A percentile compares a stretch with the other conserved stretches of the same genome.
Evolutionary conservation across 1,284 basidiomycete species (phyloP).

Genomic region (Boletus mariae): DNA sequence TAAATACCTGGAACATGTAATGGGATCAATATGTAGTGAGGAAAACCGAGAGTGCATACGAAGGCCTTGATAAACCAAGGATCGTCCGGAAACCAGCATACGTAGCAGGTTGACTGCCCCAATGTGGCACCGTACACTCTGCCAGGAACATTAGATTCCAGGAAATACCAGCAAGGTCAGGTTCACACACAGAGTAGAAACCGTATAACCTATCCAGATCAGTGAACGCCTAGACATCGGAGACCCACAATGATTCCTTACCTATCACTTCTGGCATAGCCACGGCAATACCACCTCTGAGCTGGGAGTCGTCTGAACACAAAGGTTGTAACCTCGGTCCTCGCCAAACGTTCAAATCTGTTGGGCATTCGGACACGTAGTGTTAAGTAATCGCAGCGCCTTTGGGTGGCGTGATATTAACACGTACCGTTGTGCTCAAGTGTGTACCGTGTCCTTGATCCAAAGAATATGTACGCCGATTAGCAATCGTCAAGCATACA

Average conservation of each 20-base stretch:
- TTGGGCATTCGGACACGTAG: background rate
- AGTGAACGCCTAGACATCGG: background rate
- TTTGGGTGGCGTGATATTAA: no score
- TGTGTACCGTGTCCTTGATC: no score
- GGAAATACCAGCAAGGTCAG: background rate
- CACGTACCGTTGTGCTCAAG: no score
- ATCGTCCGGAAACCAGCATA: background rate
- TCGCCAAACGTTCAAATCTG: no score
- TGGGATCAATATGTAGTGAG: background rate
- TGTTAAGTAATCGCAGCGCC: background rate
- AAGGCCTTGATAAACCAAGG: background rate
- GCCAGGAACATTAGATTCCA: background rate
- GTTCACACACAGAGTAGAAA: constrained; percentile 4
- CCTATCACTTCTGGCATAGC: constrained; percentile 8
- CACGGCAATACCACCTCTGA: background rate
- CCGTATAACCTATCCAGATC: background rate
- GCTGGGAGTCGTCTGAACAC: background rate
- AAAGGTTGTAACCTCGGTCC: no score
- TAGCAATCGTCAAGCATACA: no score
- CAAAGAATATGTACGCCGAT: no score
- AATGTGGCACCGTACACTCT: background rate
- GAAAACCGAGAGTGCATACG: background rate
- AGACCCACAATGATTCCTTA: background rate
- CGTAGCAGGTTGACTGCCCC: background rate
- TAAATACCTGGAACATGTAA: background rate